phyloP scores from a whole-genome alignment of 306 rosid species.

The Cicer cuneatum region DNA sequence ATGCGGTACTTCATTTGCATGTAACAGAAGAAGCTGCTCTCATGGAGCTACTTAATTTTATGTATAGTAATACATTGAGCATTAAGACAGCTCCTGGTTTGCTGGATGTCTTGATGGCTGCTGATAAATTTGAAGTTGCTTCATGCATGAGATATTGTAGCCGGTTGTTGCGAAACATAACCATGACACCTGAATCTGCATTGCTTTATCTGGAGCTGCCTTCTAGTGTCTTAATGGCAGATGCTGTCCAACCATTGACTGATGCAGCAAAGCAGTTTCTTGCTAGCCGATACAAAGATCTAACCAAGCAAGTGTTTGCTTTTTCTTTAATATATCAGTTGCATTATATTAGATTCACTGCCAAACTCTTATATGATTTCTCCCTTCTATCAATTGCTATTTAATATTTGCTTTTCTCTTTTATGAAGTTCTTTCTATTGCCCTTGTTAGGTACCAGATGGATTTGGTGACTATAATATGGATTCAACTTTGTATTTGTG shows the following conservation, averaged over 20 bases:
- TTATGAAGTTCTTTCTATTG: constrained; percentile 18
- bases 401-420: background rate
- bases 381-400: constrained; percentile 7
- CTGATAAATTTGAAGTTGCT: constrained; percentile 97
- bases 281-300: constrained; percentile 85
- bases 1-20: constrained; percentile 37
- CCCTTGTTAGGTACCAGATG: constrained; percentile 17
- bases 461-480: background rate
- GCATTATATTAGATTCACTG: background rate
- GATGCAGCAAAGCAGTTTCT: constrained; percentile 96
- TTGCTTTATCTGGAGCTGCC: constrained; percentile 95
- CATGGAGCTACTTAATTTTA: constrained; percentile 95
- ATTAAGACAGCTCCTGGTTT: constrained; percentile 74
- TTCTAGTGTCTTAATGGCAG: constrained; percentile 90
- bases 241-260: constrained; percentile 93
- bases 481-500: background rate
- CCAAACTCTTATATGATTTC: background rate
- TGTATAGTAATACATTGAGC: constrained; percentile 80
- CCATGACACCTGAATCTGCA: constrained; percentile 97
- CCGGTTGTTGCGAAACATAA: constrained; percentile 63
- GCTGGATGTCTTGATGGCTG: constrained; percentile 96
- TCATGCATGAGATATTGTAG: constrained; percentile 98
- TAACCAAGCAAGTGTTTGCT: constrained; percentile 67
- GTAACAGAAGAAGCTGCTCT: constrained; percentile 92
- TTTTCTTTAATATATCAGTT: constrained; percentile 25